A percentile compares a stretch with the other conserved stretches of the same genome.
These are phyloP conservation scores for Dactylellina haptotyla DNA, from an alignment of 2,329 filamentous ascomycete genomes.

Conservation along the genomic window DNA sequence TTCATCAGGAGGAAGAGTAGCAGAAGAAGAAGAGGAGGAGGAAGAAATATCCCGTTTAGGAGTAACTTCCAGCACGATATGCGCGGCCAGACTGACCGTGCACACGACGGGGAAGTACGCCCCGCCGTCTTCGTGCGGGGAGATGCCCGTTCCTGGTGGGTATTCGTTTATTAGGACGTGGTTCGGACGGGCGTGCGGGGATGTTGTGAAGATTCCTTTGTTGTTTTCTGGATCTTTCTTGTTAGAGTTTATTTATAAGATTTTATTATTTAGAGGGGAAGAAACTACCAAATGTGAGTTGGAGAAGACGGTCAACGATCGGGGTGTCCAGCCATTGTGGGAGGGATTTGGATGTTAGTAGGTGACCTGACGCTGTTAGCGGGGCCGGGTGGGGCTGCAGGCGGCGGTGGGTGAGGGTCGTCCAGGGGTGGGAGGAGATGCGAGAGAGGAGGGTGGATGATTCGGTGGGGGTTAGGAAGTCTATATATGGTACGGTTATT, in stretches of 20 bases:
- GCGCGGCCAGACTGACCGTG: constrained; percentile 84
- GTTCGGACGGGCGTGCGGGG: constrained; percentile 81
- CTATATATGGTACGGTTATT: constrained; percentile 2
- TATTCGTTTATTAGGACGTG: constrained; percentile 97
- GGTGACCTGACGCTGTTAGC: constrained; percentile 76
- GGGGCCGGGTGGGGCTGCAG: constrained; percentile 91
- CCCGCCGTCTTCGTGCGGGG: constrained; percentile 92
- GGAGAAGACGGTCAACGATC: constrained; percentile 69
- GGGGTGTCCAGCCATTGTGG: constrained; percentile 79
- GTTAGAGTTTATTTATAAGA: too few species aligned
- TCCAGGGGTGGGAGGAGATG: constrained; percentile 79
- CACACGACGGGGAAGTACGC: constrained; percentile 90
- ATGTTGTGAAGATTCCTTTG: constrained; percentile 67
- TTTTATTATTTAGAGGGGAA: too few species aligned
- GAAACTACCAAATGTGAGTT: constrained; percentile 34
- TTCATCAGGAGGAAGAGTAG: constrained; percentile 60
- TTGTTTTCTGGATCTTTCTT: neutral
- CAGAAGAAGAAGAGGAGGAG: neutral
- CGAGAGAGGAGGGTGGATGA: constrained; percentile 64
- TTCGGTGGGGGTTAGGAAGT: constrained; percentile 40
- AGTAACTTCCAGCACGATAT: constrained; percentile 79
- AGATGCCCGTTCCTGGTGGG: constrained; percentile 86
- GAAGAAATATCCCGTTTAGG: constrained; percentile 6
- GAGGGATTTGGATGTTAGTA: constrained; percentile 75
- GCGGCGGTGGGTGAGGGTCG: constrained; percentile 83